Base-by-base conservation (phyloP, 2,329 filamentous ascomycete genomes). In the Zarea fungicola region DNA sequence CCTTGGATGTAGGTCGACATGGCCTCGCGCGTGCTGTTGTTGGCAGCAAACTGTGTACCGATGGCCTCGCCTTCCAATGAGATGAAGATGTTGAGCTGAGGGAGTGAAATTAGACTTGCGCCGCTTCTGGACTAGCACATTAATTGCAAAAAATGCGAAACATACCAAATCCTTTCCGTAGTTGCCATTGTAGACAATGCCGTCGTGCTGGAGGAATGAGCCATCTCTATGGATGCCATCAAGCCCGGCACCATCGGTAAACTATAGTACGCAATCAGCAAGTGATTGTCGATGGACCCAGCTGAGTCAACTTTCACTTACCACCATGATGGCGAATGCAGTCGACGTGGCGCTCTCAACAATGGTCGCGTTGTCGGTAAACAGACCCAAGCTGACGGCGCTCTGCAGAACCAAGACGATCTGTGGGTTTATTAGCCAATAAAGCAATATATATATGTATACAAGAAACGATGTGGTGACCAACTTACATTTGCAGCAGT, bases 221-320 rank as follows among this genome's bases (percentile, higher is more conserved):
- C 57, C 57, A 21, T 59, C 57, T 4, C 55, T 50, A 13, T 59
- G 57, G n/a, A 58, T 59, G 3, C 57, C 57, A 29, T 59, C 57
- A 26, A 48, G 40, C 19, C 35, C 46, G 6, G 53, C 28, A 14
- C 13, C 21, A 31, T 59, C 56, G 5, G 48, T 25, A 36, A 54
- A 59, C 56, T 58, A 16, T 13, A 35, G 5, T 3, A 3, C 5
- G 3, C n/a, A 11, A 16, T 44, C 8, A 35, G 29, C n/a, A n/a
- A 35, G 9, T 3, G 3, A 21, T 45, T 18, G 34, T 31, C 7
- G 18, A 10, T 5, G 13, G 14, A 3, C 4, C 6, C 21, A 6
- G 6, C 31, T 28, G 7, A 29, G 10, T 18, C 8, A 13, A 16
- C 13, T 22, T 25, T 31, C 8, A 14, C 32, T n/a, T 34, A 57